These are phyloP conservation scores for Beauveria pseudobassiana DNA, from an alignment of 2,329 filamentous ascomycete species.

Conservation along the genomic window DNA sequence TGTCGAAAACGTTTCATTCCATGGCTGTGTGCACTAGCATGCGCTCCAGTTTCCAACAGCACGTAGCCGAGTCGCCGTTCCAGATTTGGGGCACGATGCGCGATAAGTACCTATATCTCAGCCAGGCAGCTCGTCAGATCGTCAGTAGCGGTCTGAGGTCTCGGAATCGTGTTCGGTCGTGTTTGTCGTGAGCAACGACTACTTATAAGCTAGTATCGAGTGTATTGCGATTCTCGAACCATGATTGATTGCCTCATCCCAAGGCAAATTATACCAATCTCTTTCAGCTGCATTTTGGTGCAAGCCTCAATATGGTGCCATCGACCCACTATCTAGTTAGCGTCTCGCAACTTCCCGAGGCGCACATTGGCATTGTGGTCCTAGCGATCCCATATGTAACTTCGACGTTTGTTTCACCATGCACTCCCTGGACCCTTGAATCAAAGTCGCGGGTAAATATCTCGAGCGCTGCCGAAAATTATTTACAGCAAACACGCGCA, in stretches of 20 bases:
- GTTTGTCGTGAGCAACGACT: no score
- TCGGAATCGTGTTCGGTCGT: no score
- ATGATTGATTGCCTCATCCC: background rate
- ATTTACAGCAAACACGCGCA: background rate
- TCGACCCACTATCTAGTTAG: background rate
- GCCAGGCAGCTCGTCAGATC: no score
- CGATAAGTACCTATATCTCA: no score
- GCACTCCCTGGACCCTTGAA: background rate
- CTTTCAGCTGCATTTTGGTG: background rate
- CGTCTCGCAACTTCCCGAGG: background rate
- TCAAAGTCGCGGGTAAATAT: background rate
- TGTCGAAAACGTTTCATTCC: background rate
- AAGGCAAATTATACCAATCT: background rate
- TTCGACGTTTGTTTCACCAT: background rate
- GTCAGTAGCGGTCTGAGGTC: background rate
- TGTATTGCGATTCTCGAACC: background rate
- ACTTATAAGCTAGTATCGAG: no score
- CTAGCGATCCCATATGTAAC: no score
- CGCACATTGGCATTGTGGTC: background rate
- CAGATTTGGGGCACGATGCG: background rate
- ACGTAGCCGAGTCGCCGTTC: background rate
- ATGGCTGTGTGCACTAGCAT: background rate
- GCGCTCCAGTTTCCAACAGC: background rate
- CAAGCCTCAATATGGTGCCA: constrained; percentile 10
- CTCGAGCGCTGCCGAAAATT: background rate